A percentile compares a stretch with the other conserved stretches of the same genome.
phyloP scores from a whole-genome alignment of 2,329 filamentous ascomycete genomes.

The Pyrenochaeta sp. region DNA sequence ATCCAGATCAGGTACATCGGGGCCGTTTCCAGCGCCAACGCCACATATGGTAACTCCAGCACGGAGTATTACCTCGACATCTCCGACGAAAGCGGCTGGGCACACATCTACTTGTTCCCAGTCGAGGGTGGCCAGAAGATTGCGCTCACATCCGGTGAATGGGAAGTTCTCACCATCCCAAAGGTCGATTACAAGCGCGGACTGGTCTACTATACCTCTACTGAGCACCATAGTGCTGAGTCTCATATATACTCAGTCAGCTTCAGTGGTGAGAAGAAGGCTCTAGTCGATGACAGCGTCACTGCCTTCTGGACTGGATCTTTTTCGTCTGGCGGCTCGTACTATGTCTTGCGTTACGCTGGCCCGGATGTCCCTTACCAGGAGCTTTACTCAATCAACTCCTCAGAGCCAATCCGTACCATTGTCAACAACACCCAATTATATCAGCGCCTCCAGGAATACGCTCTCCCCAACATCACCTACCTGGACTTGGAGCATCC shows the following conservation, averaged over 20 bases:
- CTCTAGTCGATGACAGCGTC: slow-evolving; percentile 68
- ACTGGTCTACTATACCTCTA: slow-evolving; percentile 70
- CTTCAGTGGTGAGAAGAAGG: slow-evolving; percentile 62
- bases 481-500: slow-evolving; percentile 70
- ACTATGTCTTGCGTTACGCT: slow-evolving; percentile 70
- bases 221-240: slow-evolving; percentile 71
- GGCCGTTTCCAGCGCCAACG: slow-evolving; percentile 39
- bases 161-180: slow-evolving; percentile 68
- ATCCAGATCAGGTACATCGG: slow-evolving; percentile 65
- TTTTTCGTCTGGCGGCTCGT: slow-evolving; percentile 68
- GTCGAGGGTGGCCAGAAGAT: slow-evolving; percentile 63
- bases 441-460: slow-evolving; percentile 63
- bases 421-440: slow-evolving; percentile 68
- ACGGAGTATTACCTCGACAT: slow-evolving; percentile 69
- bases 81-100: slow-evolving; percentile 71
- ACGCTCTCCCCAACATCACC: slow-evolving; percentile 69
- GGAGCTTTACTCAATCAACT: slow-evolving; percentile 67
- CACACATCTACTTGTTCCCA: slow-evolving; percentile 70
- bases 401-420: slow-evolving; percentile 63
- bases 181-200: slow-evolving; percentile 65
- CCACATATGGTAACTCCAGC: slow-evolving; percentile 46
- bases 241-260: slow-evolving; percentile 73
- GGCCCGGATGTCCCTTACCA: slow-evolving; percentile 75
- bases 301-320: slow-evolving; percentile 69
- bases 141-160: slow-evolving; percentile 69